These are phyloP conservation scores for Ascocoryne sarcoides DNA, from an alignment of 2,329 filamentous ascomycete genomes.

Conservation along the genomic window DNA sequence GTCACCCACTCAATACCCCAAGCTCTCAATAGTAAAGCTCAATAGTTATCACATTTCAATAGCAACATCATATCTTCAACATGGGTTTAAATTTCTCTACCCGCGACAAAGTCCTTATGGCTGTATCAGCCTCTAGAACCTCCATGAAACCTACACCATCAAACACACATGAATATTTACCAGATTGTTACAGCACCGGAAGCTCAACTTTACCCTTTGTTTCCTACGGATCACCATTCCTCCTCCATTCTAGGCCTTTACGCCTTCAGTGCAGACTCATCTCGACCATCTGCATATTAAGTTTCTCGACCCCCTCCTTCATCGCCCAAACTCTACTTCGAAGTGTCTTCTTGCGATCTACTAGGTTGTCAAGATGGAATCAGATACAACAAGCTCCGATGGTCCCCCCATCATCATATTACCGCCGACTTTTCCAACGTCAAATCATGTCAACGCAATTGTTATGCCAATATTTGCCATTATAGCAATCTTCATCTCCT, in stretches of 20 bases:
- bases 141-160: not conserved
- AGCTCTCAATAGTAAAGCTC: not conserved
- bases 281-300: not conserved
- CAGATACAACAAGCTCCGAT: not conserved
- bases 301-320: not conserved
- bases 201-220: not conserved
- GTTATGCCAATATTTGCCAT: constrained; percentile 40
- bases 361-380: not conserved
- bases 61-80: not conserved
- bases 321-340: not conserved
- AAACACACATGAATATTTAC: not conserved
- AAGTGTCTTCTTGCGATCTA: not conserved
- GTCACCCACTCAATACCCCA: not conserved
- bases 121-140: not conserved
- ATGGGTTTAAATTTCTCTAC: not conserved
- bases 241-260: not conserved
- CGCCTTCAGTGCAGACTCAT: not conserved
- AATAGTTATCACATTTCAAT: not conserved
- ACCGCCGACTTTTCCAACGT: not conserved
- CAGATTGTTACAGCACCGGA: not conserved
- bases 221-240: not conserved
- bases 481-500: constrained; percentile 41
- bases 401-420: not conserved
- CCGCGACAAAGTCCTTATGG: not conserved
- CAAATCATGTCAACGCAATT: constrained; percentile 26